These are phyloP conservation scores for Lactifluus piperatus DNA, from an alignment of 768 basidiomycete genomes.

Conservation along the genomic window DNA sequence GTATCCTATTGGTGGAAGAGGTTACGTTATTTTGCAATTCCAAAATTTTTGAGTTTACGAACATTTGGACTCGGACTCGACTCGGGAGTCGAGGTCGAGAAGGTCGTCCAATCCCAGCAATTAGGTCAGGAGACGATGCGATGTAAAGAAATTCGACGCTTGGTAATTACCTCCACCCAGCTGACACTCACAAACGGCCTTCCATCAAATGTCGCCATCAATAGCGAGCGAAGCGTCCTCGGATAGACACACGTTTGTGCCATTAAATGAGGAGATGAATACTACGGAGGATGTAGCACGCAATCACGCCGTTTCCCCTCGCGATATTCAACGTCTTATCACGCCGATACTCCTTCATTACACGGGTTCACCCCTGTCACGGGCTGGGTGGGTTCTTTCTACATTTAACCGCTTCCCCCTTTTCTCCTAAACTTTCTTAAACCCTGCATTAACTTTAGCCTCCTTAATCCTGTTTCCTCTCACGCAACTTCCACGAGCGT, in stretches of 20 bases:
- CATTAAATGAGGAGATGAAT: slow-evolving; percentile 1
- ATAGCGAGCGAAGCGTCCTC: slow-evolving; percentile 8
- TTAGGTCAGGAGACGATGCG: background rate
- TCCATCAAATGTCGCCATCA: slow-evolving; percentile 7
- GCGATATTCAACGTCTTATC: slow-evolving; percentile 19
- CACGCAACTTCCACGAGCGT: slow-evolving; percentile 20
- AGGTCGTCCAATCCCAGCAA: background rate
- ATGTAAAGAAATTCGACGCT: background rate
- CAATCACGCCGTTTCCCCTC: slow-evolving; percentile 17
- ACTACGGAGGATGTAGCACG: background rate
- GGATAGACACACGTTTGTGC: slow-evolving; percentile 15
- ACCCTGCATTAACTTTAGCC: slow-evolving; percentile 28
- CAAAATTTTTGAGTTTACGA: background rate
- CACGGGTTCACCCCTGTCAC: slow-evolving; percentile 23
- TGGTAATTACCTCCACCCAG: background rate
- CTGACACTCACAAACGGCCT: background rate
- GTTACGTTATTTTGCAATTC: background rate
- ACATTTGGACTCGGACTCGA: background rate
- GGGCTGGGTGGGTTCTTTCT: slow-evolving; percentile 25
- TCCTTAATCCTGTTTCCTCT: slow-evolving; percentile 42
- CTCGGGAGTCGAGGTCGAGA: background rate
- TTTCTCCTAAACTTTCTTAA: background rate
- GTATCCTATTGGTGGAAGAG: background rate
- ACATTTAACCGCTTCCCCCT: background rate
- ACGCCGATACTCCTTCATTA: slow-evolving; percentile 6